Conservation (phyloP, 73 alveolate genomes). For the Tetrahymena malaccensis region DNA sequence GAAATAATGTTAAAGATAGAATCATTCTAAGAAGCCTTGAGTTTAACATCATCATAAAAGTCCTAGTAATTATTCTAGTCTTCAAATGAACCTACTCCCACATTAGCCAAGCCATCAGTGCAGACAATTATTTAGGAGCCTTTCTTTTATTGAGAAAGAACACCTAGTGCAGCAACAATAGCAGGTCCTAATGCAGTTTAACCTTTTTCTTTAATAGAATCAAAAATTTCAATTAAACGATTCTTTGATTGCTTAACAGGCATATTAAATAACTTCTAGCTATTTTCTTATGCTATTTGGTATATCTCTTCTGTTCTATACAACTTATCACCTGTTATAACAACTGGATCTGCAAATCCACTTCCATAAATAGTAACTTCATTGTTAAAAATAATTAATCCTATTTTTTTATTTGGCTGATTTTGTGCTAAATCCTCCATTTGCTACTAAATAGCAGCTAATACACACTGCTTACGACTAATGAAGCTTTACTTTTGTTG, state of each 20-base stretch:
- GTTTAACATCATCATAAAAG: constrained; percentile 74
- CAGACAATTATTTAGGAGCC: constrained; percentile 86
- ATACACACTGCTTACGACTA: constrained; percentile 80
- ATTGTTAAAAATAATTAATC: constrained; percentile 82
- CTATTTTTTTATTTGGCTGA: constrained; percentile 74
- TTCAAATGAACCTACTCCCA: constrained; percentile 82
- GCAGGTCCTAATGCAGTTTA: constrained; percentile 96
- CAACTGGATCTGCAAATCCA: constrained; percentile 62
- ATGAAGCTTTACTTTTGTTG: constrained; percentile 53
- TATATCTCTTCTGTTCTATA: constrained; percentile 43
- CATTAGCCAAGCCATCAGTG: constrained; percentile 95
- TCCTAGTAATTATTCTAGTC: constrained; percentile 30
- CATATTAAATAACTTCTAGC: constrained; percentile 33
- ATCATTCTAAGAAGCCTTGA: constrained; percentile 69
- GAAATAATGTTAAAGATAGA: constrained; percentile 63
- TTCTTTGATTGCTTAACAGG: constrained; percentile 56
- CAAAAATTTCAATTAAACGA: constrained; percentile 35
- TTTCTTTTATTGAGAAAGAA: constrained; percentile 61
- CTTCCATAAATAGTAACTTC: constrained; percentile 84
- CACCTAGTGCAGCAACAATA: constrained; percentile 58
- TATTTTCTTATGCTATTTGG: constrained; percentile 41
- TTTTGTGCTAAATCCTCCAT: constrained; percentile 48
- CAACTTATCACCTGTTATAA: constrained; percentile 72
- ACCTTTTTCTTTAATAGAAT: constrained; percentile 67
- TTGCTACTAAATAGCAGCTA: constrained; percentile 83